Base-by-base conservation (phyloP, 1,139 yeast species). In the Candida pseudoviswanathii region DNA sequence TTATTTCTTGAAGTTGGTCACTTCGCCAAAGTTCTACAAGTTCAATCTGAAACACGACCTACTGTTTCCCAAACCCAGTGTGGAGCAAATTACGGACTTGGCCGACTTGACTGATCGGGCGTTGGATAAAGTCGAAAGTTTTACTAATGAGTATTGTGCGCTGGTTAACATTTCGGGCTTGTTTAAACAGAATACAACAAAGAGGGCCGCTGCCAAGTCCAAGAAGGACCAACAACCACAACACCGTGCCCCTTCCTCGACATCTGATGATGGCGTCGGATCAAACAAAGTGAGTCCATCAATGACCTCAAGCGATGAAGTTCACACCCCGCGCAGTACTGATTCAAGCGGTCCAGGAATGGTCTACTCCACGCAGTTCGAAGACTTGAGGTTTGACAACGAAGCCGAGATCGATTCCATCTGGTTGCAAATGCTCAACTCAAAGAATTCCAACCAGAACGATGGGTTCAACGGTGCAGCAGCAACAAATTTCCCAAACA, bases 401-500 rank as follows among this genome's bases (percentile, higher is more conserved):
- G 65, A 68, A 45, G 64, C 64, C 1, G 75, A 73, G 45, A 68
- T 72, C 11, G 80, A 75, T 56, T 65, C 67, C 45, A 53, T 73
- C 16, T 75, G 79, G 79, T 55, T 67, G 40, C 73, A 70, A 50
- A 64, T 73, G 59, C 61, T 71, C 27, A 49, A 51, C 4, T 44
- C 44, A 44, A 52, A 44, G 31, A 49, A 41, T 24, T 40, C 31
- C 24, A 37, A 43, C n/a, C 52, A 48, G 38, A 45, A 47, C 33
- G 48, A 44, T 38, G 52, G 40, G 4, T 46, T 43, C 5, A 46
- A 43, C 41, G 38, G 44, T 16, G 16, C 16, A 16, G 16, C 16
- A 16, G 16, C 16, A 16, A 16, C 16, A 16, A 16, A 16, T 16
- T 16, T 16, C 16, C 16, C 16, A 16, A 16, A 16, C 16, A 16